These are phyloP conservation scores for Coemansia sp. DNA, from an alignment of 192 early-diverging fungal species.

Conservation along the genomic window DNA sequence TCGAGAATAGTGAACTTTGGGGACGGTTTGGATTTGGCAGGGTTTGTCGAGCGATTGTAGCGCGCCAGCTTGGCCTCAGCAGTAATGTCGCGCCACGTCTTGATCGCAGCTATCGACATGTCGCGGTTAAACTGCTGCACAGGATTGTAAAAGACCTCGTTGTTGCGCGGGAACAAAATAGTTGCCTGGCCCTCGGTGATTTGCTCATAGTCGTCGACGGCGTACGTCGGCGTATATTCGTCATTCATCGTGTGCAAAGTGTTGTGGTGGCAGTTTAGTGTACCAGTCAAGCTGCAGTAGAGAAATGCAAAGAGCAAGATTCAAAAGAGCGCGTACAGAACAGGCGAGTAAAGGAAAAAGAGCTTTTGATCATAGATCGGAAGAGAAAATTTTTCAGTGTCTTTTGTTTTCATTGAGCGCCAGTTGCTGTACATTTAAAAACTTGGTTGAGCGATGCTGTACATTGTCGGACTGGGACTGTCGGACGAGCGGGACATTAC, in stretches of 20 bases:
- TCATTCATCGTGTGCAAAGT: neutral
- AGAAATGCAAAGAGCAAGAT: too few relatives aligned
- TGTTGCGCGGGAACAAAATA: constrained; percentile 80
- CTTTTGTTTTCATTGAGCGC: too few relatives aligned
- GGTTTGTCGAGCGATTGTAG: constrained; percentile 57
- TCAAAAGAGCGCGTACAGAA: too few relatives aligned
- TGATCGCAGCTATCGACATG: constrained; percentile 96
- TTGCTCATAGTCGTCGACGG: constrained; percentile 58
- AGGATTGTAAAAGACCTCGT: constrained; percentile 98
- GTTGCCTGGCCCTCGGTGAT: constrained; percentile 79
- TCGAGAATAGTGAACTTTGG: constrained; percentile 72
- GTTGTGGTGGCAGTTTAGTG: too few relatives aligned
- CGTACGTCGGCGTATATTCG: constrained; percentile 19
- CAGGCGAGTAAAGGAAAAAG: too few relatives aligned
- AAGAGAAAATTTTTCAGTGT: constrained; percentile 2
- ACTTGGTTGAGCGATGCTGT: constrained; percentile 60
- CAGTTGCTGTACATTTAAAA: neutral
- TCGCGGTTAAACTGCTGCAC: constrained; percentile 98
- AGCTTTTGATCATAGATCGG: too few relatives aligned
- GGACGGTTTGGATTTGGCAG: constrained; percentile 29
- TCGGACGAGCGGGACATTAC: constrained; percentile 97
- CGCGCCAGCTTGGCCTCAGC: constrained; percentile 63
- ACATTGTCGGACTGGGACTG: constrained; percentile 89
- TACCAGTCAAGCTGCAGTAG: too few relatives aligned
- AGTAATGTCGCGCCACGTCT: constrained; percentile 81